Evolutionary conservation across 345 rosid genomes (phyloP), one percentile per base, ranked within the genome.

Genomic region (Kernera saxatilis): DNA sequence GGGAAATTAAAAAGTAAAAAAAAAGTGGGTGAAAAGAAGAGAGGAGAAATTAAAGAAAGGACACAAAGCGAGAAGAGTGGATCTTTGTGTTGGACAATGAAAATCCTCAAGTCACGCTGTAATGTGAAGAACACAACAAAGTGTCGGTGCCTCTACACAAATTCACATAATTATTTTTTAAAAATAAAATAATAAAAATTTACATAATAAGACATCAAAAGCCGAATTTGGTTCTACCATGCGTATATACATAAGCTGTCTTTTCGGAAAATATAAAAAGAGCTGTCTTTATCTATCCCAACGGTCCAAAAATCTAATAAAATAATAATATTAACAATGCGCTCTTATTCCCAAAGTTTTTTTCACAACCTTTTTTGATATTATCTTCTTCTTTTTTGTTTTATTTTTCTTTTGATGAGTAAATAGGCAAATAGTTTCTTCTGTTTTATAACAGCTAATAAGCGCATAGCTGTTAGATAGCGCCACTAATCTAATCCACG

Each of bases 241-340:
- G 71, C 65, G 43, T 64, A 25, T 65, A 29, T 27, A 54, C 5
- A 44, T 45, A 46, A 56, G 77, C 67, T 73, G 60, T 73, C 59
- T 56, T 65, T 56, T 64, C 21, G 56, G 40, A 72, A 54, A 54
- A 33, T 7, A n/a, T n/a, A n/a, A 29, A 43, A 30, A 35, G 48
- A 48, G 50, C 53, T 73, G 77, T 65, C 67, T 57, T 48, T 48
- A 73, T 57, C 45, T 65, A 15, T 10, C 17, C 36, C 72, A 73
- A 65, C 77, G 72, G 72, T 66, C 22, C 53, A 66, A 66, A 72
- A 73, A 36, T 48, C 27, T 46, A 54, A 72, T 54, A 54, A 72
- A 45, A 45, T 35, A 44, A 26, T 19, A 36, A 14, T 36, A 56
- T 41, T 15, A 40, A 60, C 25, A 26, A 18, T 33, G 36, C 27